phyloP scores from a whole-genome alignment of 2,329 filamentous ascomycete species.

The Berkeleyomyces rouxiae region DNA sequence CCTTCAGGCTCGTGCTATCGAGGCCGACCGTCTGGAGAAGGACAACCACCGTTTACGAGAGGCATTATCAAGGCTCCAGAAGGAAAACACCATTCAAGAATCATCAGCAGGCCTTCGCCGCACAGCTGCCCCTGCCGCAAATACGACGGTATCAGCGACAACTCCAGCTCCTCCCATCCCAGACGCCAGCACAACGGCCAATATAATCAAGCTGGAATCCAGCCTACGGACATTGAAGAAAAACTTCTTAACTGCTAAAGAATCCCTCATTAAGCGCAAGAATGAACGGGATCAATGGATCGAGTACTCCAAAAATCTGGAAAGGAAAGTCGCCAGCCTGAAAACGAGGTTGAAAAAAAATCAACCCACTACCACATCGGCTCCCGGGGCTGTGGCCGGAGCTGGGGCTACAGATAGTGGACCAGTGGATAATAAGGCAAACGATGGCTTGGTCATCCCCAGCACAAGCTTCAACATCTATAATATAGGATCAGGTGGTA shows the following conservation, averaged over 20 bases:
- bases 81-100: slow-evolving; percentile 16
- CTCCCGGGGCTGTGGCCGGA: background rate
- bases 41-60: slow-evolving; percentile 27
- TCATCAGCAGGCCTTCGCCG: background rate
- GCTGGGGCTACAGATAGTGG: background rate
- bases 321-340: slow-evolving; percentile 23
- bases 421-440: background rate
- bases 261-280: slow-evolving; percentile 25
- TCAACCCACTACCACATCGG: slow-evolving; percentile 11
- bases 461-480: slow-evolving; percentile 4
- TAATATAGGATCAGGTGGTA: background rate
- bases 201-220: background rate
- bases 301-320: slow-evolving; percentile 27
- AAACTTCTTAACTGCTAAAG: slow-evolving; percentile 27
- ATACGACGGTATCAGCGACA: background rate
- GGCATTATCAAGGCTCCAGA: slow-evolving; percentile 19
- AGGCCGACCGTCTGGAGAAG: slow-evolving; percentile 23
- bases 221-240: slow-evolving; percentile 19
- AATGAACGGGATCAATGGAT: slow-evolving; percentile 30
- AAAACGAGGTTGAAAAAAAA: slow-evolving; percentile 16
- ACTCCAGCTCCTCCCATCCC: slow-evolving; percentile 2
- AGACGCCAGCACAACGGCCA: background rate
- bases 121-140: background rate
- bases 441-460: slow-evolving; percentile 10
- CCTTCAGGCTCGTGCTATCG: slow-evolving; percentile 20